phyloP scores from a whole-genome alignment of 1,284 basidiomycete genomes.

The Pseudozyma sp. region DNA sequence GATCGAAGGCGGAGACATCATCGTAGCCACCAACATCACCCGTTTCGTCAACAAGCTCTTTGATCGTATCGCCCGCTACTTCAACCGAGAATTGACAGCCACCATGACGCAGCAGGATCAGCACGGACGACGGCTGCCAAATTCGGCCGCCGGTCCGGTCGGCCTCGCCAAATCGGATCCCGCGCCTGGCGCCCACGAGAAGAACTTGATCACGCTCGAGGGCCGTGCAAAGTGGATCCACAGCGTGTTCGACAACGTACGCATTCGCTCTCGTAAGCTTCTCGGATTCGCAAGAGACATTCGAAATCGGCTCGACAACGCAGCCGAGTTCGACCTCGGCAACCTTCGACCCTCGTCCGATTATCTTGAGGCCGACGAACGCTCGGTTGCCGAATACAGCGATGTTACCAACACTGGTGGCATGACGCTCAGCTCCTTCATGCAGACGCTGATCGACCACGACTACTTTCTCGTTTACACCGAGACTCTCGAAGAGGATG shows the following conservation, averaged over 20 bases:
- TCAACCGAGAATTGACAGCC: slow-evolving; percentile 89
- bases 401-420: slow-evolving; percentile 12
- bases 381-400: slow-evolving; percentile 23
- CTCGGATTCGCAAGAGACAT: slow-evolving; percentile 78
- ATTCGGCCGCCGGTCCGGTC: slow-evolving; percentile 37
- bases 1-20: slow-evolving; percentile 85
- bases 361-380: slow-evolving; percentile 36
- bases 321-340: slow-evolving; percentile 90
- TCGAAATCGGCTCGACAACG: slow-evolving; percentile 87
- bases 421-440: slow-evolving; percentile 79
- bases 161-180: slow-evolving; percentile 33
- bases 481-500: slow-evolving; percentile 85
- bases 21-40: slow-evolving; percentile 77
- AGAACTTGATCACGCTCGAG: slow-evolving; percentile 77
- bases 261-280: slow-evolving; percentile 90
- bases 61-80: slow-evolving; percentile 85
- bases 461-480: slow-evolving; percentile 97
- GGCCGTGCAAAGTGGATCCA: slow-evolving; percentile 89
- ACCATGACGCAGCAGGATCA: slow-evolving; percentile 71
- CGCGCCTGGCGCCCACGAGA: slow-evolving; percentile 38
- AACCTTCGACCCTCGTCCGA: slow-evolving; percentile 68
- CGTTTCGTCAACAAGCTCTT: slow-evolving; percentile 70
- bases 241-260: slow-evolving; percentile 92
- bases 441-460: slow-evolving; percentile 82
- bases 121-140: slow-evolving; percentile 28